These are phyloP conservation scores for Carex kokanica DNA, from an alignment of 176 grass and related monocot species.

Conservation along the genomic window DNA sequence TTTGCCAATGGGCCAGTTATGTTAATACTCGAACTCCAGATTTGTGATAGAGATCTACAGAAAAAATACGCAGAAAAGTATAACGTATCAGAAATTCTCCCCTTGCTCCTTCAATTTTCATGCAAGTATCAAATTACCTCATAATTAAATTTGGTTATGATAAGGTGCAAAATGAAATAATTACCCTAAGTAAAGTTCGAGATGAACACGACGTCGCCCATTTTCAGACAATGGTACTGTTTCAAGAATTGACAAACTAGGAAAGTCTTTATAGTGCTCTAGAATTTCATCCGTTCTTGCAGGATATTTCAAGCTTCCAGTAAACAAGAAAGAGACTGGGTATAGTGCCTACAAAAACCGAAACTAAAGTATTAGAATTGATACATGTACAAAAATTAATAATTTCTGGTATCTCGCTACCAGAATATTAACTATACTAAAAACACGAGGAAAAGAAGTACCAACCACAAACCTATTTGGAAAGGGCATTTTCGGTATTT, in stretches of 20 bases:
- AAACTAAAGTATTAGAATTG: background rate
- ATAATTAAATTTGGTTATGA: background rate
- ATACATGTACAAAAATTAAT: background rate
- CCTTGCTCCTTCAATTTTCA: background rate
- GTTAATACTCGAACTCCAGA: slow-evolving; percentile 75
- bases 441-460: background rate
- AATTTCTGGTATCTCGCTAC: background rate
- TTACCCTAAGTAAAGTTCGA: slow-evolving; percentile 85
- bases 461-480: background rate
- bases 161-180: background rate
- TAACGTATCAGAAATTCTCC: background rate
- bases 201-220: slow-evolving; percentile 57
- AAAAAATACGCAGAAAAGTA: slow-evolving; percentile 20
- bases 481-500: background rate
- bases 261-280: slow-evolving; percentile 59
- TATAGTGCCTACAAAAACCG: slow-evolving; percentile 60
- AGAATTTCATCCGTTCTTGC: slow-evolving; percentile 57
- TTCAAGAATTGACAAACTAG: slow-evolving; percentile 46
- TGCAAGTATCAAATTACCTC: background rate
- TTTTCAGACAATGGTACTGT: slow-evolving; percentile 32
- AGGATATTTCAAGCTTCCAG: slow-evolving; percentile 70
- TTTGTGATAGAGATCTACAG: slow-evolving; percentile 76
- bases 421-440: background rate
- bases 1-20: slow-evolving; percentile 89
- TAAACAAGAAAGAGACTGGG: slow-evolving; percentile 89